Percentiles rank a stretch among this genome's conserved stretches.
Conservation (phyloP, 2,329 filamentous ascomycete genomes). For the Sclerotinia borealis region DNA sequence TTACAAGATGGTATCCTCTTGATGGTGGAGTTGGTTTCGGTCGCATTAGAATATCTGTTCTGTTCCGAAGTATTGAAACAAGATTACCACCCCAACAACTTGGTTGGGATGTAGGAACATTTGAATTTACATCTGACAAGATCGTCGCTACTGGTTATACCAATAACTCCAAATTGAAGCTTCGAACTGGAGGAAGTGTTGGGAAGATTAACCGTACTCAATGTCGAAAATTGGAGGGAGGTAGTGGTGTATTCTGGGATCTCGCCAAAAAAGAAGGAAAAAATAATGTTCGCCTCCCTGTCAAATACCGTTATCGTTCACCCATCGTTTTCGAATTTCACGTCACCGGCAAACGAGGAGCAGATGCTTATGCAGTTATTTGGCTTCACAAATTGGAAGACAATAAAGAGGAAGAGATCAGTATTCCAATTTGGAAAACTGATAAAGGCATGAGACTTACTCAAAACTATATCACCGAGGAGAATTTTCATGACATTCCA, state of each 20-base stretch:
- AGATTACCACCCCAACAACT: constrained; percentile 77
- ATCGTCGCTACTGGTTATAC: constrained; percentile 58
- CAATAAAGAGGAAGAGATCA: constrained; percentile 68
- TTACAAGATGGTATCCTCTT: constrained; percentile 87
- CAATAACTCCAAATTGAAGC: constrained; percentile 61
- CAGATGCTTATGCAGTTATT: constrained; percentile 70
- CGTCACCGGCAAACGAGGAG: constrained; percentile 58
- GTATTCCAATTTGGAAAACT: constrained; percentile 88
- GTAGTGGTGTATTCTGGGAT: constrained; percentile 55
- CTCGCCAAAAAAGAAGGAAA: constrained; percentile 44
- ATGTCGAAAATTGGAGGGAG: constrained; percentile 54
- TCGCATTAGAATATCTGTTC: constrained; percentile 76
- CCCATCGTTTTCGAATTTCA: constrained; percentile 87
- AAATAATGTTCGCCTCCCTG: constrained; percentile 63
- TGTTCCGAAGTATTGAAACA: constrained; percentile 87
- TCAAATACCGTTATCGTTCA: constrained; percentile 84
- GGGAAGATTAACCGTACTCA: constrained; percentile 60
- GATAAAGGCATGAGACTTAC: constrained; percentile 68
- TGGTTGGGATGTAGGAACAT: constrained; percentile 93
- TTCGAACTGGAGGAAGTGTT: constrained; percentile 80
- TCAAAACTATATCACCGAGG: constrained; percentile 86
- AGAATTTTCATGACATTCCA: constrained; percentile 63
- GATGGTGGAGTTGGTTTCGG: constrained; percentile 93
- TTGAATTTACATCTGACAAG: constrained; percentile 71
- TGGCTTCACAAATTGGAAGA: constrained; percentile 86